Base-by-base conservation (phyloP, 2,329 filamentous ascomycete species). In the Colletotrichum sp. region DNA sequence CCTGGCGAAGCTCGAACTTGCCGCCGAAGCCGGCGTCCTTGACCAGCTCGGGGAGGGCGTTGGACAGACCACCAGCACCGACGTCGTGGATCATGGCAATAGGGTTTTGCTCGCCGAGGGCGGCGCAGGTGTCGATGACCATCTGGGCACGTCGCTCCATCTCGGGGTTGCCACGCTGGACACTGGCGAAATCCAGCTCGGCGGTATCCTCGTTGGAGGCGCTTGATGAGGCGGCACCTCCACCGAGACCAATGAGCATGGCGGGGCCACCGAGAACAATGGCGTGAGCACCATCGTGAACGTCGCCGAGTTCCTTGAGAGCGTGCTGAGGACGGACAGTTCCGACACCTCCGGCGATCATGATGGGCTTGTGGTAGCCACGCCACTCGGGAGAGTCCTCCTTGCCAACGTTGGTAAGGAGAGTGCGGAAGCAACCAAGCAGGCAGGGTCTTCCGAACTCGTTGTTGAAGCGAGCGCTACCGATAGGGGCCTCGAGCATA, bases 71-170 rank as follows among this genome's bases (percentile, higher is more conserved):
- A 81, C 97, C 97, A 67, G 97, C 97, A 77, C 97, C 97, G 62
- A 99, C 97, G 82, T 99, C 97, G 84, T 99, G 97, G 78, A 99
- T 99, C 87, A 99, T 96, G 72, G 95, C 94, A 79, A 99, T 99
- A 0, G 97, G 97, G 82, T 94, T 99, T 78, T 95, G 89, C 6
- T 93, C 88, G 18, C 96, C 96, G 80, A 99, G 91, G 5, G 95
- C 93, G 32, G 95, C 93, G 84, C 97, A 99, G 6, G 95, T 93
- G 85, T 99, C 97, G 85, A 99, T 99, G 78, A 99, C 97, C 91
- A 99, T 98, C 86, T 99, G 97, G 3, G 96, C 97, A 80, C 97
- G 92, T 78, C 97, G 91, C 85, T 99, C 95, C 85, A 99, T 96
- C 86, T 99, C 97, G 2, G 97, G 96, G 82, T 99, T 99, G 63